Evolutionary conservation across 2,329 filamentous ascomycete species (phyloP).

Genomic region (Drechslerella dactyloides): DNA sequence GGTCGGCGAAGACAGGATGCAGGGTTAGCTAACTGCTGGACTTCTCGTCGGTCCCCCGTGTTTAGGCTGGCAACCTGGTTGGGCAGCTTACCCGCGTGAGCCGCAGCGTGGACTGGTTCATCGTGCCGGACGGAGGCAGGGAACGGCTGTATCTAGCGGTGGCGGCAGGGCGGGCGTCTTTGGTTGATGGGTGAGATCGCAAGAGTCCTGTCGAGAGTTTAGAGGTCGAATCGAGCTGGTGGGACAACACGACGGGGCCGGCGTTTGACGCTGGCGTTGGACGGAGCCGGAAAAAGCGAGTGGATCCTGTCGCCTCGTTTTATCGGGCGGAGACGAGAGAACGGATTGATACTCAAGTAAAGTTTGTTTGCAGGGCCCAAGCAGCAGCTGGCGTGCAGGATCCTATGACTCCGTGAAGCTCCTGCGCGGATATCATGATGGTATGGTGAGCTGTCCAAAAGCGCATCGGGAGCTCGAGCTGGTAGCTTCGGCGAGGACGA

Average conservation of each 20-base stretch:
- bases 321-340: no score
- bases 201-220: background rate
- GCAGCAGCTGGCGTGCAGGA: no score
- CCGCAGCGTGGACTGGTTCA: constrained; percentile 84
- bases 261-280: constrained; percentile 4
- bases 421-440: no score
- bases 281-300: no score
- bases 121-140: constrained; percentile 62
- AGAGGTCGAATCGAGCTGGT: background rate
- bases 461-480: no score
- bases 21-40: constrained; percentile 59
- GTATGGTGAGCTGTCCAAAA: no score
- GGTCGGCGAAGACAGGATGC: constrained; percentile 53
- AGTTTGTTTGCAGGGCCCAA: no score
- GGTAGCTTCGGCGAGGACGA: no score
- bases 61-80: background rate
- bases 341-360: no score
- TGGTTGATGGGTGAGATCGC: background rate
- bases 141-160: background rate
- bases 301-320: constrained; percentile 10
- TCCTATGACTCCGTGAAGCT: no score
- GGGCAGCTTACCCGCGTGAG: constrained; percentile 75
- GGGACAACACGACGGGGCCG: background rate
- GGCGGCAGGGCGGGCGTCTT: background rate
- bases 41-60: constrained; percentile 47